Evolutionary conservation across 495 filamentous ascomycete species (phyloP).

Genomic region (Letharia columbiana): DNA sequence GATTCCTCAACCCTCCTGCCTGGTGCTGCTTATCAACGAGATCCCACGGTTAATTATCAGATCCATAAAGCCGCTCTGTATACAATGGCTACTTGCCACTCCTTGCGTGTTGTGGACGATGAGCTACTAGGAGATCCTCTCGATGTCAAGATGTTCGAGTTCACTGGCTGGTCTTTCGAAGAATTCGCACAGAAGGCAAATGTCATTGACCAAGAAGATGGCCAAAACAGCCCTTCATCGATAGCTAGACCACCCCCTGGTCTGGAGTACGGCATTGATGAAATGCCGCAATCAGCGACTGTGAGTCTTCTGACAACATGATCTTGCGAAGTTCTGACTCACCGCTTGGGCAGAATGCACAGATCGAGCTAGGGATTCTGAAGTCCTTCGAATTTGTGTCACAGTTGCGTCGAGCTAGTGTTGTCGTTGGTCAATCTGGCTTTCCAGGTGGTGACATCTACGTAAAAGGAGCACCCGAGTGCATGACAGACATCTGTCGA

Average conservation of each 20-base stretch:
- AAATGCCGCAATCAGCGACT: conserved; percentile 23
- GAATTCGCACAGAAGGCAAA: conserved; percentile 62
- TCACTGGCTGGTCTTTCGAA: conserved; percentile 87
- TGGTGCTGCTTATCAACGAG: conserved; percentile 43
- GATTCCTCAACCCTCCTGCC: conserved; percentile 48
- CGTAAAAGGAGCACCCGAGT: conserved; percentile 96
- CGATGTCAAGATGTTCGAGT: conserved; percentile 98
- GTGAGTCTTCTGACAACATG: conserved; percentile 14
- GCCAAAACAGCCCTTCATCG: conserved; percentile 63
- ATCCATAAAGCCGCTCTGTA: conserved; percentile 66
- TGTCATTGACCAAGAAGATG: conserved; percentile 52
- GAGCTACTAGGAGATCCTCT: conserved; percentile 90
- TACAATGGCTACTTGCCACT: conserved; percentile 97
- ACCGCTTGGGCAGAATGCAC: background rate
- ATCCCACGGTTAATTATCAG: conserved; percentile 50
- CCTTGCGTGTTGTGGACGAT: conserved; percentile 73
- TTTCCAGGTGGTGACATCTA: conserved; percentile 71
- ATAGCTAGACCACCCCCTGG: conserved; percentile 73
- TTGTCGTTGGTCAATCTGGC: conserved; percentile 80
- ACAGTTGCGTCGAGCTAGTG: conserved; percentile 86
- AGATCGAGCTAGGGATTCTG: conserved; percentile 74
- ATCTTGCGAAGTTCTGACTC: background rate
- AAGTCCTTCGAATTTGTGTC: conserved; percentile 95
- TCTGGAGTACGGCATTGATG: conserved; percentile 47
- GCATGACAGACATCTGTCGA: conserved; percentile 84